phyloP scores from a whole-genome alignment of 441 rosid species.

The Populus trichocarpa region DNA sequence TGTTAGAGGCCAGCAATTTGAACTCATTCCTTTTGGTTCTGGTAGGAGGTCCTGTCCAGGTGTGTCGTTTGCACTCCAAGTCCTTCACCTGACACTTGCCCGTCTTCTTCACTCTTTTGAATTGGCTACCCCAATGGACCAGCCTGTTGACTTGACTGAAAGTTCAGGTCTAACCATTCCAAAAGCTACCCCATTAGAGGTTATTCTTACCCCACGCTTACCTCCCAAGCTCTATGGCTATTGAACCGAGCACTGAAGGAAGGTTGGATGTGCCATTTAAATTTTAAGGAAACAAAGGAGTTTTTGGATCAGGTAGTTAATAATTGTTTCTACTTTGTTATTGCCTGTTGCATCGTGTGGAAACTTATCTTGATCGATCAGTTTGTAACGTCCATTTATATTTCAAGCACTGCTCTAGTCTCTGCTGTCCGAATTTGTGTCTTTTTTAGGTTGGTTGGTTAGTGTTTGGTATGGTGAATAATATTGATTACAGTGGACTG shows the following conservation, averaged over 20 bases:
- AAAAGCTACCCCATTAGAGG: conserved; percentile 37
- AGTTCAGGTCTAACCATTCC: conserved; percentile 28
- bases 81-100: conserved; percentile 32
- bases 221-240: conserved; percentile 19
- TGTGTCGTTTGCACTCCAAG: conserved; percentile 24
- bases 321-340: too few species aligned
- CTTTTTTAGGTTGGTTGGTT: too few species aligned
- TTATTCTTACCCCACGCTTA: conserved; percentile 33
- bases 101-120: conserved; percentile 37
- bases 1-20: conserved; percentile 23
- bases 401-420: not conserved
- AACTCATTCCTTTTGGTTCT: conserved; percentile 36
- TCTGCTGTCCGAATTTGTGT: too few species aligned
- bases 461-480: too few species aligned
- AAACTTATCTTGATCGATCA: not conserved
- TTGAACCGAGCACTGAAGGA: conserved; percentile 10
- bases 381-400: not conserved
- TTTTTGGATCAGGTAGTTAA: not conserved
- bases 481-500: too few species aligned
- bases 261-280: too few species aligned
- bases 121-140: conserved; percentile 14
- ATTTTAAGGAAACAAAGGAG: not conserved
- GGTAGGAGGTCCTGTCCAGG: conserved; percentile 45
- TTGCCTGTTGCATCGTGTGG: not conserved
- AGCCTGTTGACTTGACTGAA: conserved; percentile 36